phyloP scores from a whole-genome alignment of 1,139 yeast genomes.

The Hyphopichia burtonii region DNA sequence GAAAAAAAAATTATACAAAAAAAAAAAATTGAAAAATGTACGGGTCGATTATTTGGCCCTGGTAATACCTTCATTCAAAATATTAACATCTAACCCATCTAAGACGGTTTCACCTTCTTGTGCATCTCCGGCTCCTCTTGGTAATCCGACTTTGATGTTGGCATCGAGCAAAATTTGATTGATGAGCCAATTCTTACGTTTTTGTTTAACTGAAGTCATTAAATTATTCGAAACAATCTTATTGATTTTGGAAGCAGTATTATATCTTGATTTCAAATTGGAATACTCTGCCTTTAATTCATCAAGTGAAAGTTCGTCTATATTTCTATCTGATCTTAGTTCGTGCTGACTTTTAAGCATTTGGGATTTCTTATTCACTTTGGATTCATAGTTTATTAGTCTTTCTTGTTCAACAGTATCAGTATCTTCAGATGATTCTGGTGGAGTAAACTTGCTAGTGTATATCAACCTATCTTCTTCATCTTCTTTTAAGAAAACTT shows the following conservation, averaged over 20 bases:
- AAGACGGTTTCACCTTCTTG: constrained; percentile 3
- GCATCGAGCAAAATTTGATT: constrained; percentile 61
- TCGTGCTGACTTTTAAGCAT: background rate
- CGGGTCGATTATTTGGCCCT: background rate
- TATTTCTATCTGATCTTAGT: background rate
- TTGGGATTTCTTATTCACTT: constrained; percentile 18
- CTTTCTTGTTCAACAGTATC: constrained; percentile 8
- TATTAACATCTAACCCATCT: constrained; percentile 2
- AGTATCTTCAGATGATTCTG: constrained; percentile 8
- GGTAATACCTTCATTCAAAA: constrained; percentile 1
- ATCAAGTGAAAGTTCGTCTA: background rate
- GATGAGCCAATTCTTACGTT: constrained; percentile 50
- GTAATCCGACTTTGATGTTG: constrained; percentile 39
- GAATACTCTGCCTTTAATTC: background rate
- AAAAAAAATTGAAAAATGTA: background rate
- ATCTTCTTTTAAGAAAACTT: constrained; percentile 17
- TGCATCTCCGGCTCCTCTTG: background rate
- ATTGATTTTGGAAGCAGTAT: constrained; percentile 52
- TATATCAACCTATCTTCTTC: background rate
- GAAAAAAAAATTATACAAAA: constrained; percentile 1
- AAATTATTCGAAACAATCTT: constrained; percentile 45
- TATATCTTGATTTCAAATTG: background rate
- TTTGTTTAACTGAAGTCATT: constrained; percentile 30
- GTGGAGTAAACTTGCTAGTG: constrained; percentile 3
- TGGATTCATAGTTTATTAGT: background rate